phyloP scores from a whole-genome alignment of 495 filamentous ascomycete species.

The Podospora sp. region DNA sequence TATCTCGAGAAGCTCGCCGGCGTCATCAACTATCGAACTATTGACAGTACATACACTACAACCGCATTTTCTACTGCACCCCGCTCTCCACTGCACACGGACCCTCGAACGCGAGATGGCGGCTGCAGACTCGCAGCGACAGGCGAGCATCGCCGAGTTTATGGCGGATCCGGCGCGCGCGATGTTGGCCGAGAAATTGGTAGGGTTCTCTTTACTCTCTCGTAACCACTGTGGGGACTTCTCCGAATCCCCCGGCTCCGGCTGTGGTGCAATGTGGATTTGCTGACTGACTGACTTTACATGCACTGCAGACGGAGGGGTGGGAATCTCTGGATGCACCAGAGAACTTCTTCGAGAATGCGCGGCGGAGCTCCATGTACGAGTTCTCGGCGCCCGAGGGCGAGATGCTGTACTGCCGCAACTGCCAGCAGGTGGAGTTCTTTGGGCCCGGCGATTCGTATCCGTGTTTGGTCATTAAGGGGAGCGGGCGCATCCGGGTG shows the following conservation, averaged over 20 bases:
- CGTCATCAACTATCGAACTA: too few species aligned
- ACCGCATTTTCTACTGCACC: too few species aligned
- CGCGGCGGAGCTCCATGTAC: background rate
- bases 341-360: slow-evolving; percentile 3
- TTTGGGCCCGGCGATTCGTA: slow-evolving; percentile 3
- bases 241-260: background rate
- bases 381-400: slow-evolving; percentile 5
- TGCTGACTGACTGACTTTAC: background rate
- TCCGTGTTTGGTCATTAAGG: slow-evolving; percentile 2
- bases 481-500: slow-evolving; percentile 9
- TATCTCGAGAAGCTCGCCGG: too few species aligned
- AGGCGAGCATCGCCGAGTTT: slow-evolving; percentile 4
- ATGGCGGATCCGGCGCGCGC: slow-evolving; percentile 4
- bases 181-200: slow-evolving; percentile 4
- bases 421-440: slow-evolving; percentile 3
- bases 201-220: background rate
- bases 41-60: too few species aligned
- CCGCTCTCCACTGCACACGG: background rate
- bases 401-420: slow-evolving; percentile 1
- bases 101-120: background rate
- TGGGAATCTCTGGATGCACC: slow-evolving; percentile 1
- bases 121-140: slow-evolving; percentile 3
- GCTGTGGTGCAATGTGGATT: background rate
- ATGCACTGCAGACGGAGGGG: background rate
- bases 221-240: background rate